Evolutionary conservation across 2,329 filamentous ascomycete genomes (phyloP), one percentile per base, ranked within the genome.

Genomic region (Colletotrichum endophyticum): DNA sequence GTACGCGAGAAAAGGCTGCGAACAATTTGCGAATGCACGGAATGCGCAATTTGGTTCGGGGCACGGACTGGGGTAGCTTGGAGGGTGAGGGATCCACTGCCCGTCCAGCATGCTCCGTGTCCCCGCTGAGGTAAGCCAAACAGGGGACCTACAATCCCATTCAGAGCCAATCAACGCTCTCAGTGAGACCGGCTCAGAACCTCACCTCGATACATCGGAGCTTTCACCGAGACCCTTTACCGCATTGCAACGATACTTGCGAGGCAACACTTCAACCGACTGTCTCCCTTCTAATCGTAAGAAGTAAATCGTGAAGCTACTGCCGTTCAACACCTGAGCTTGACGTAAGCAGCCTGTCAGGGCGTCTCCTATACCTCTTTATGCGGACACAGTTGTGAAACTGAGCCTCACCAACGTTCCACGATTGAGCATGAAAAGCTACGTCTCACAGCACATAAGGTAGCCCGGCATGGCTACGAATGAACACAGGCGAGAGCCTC

Each of bases 381-480:
- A 69, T 69, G 53, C 36, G 28, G 59, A 70, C 66, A 53, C 49
- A 16, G 34, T 70, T 61, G 64, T 61, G 64, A 64, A 74, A 66
- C 64, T 74, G 59, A 49, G 59, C 71, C 73, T 39, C 63, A 12
- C 8, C n/a, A 25, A 16, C 28, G 44, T 57, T 32, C 64, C n/a
- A 15, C 44, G 12, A n/a, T 39, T 36, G 57, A 62, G 71, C 34
- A 77, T 77, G 75, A 70, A 66, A 62, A n/a, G 13, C 19, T 8
- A 67, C 62, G 66, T 36, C 49, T 28, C n/a, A 57, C 62, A 59
- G 15, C 66, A 34, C 30, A 72, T 56, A 53, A 77, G 70, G 53
- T 75, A 77, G 77, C 78, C 70, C 75, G 78, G 70, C 30, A 81
- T 81, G 80, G 79, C 79, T 59, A 49, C 59, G 27, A 32, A 72